phyloP scores from a whole-genome alignment of 1,284 basidiomycete genomes.

The Meripilus lineatus region DNA sequence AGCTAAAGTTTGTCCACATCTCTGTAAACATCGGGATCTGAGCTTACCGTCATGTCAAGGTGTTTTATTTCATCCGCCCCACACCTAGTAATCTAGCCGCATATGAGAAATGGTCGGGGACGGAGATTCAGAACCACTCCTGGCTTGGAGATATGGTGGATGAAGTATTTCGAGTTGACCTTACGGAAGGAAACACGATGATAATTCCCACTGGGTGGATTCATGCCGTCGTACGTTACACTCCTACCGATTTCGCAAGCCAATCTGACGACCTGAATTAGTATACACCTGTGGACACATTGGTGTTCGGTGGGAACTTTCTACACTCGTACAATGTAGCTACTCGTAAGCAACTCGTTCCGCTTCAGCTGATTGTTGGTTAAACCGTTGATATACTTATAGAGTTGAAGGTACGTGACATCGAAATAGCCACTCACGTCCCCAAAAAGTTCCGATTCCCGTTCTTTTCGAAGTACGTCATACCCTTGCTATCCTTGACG shows the following conservation, averaged over 20 bases:
- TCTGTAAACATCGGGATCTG: conserved; percentile 15
- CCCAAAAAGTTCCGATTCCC: conserved; percentile 96
- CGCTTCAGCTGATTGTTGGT: conserved; percentile 6
- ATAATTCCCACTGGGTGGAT: conserved; percentile 97
- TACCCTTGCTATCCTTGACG: background rate
- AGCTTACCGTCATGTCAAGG: conserved; percentile 50
- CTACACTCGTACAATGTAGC: conserved; percentile 79
- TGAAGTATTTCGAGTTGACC: conserved; percentile 80
- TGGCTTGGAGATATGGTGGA: conserved; percentile 94
- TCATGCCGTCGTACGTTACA: conserved; percentile 80
- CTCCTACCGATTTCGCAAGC: background rate
- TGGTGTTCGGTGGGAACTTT: conserved; percentile 98
- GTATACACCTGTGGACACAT: conserved; percentile 88
- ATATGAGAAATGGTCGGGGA: conserved; percentile 87
- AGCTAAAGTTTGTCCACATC: conserved; percentile 60
- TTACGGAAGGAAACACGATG: conserved; percentile 89
- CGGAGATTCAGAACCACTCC: conserved; percentile 78
- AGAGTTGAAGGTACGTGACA: conserved; percentile 86
- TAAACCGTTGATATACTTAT: conserved; percentile 16
- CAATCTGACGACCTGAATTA: conserved; percentile 23
- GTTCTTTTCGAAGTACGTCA: conserved; percentile 67
- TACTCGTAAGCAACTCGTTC: conserved; percentile 57
- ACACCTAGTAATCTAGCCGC: conserved; percentile 86
- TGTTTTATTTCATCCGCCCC: conserved; percentile 94
- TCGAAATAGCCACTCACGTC: conserved; percentile 90